Evolutionary conservation across 192 early-diverging fungal genomes (phyloP).

Genomic region (Mortierella claussenii): DNA sequence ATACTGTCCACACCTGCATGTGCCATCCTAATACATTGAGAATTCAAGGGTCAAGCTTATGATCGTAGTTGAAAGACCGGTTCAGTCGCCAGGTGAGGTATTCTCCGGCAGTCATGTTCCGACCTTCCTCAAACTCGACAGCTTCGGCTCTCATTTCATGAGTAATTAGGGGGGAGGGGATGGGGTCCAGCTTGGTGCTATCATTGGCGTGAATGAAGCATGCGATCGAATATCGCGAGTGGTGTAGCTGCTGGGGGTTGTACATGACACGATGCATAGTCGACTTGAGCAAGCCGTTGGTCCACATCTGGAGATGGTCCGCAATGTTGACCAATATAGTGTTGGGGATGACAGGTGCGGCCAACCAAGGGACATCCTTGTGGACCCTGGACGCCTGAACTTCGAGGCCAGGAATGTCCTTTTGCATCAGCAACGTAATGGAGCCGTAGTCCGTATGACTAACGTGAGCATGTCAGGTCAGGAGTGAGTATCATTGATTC

Average conservation of each 20-base stretch:
- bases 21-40: too few relatives aligned
- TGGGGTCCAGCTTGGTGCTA: conserved; percentile 55
- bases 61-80: conserved; percentile 43
- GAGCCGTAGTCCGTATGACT: conserved; percentile 79
- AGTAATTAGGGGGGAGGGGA: conserved; percentile 54
- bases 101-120: conserved; percentile 62
- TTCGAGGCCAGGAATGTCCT: conserved; percentile 68
- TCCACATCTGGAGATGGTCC: conserved; percentile 74
- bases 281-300: conserved; percentile 66
- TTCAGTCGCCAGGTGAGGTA: conserved; percentile 56
- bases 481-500: neutral
- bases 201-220: conserved; percentile 70
- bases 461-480: neutral
- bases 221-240: conserved; percentile 70
- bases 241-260: conserved; percentile 58
- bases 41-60: too few relatives aligned
- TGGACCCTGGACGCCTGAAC: conserved; percentile 54
- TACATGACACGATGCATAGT: conserved; percentile 71
- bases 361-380: conserved; percentile 61
- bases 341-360: conserved; percentile 66
- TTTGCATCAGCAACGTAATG: conserved; percentile 74
- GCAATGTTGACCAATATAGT: conserved; percentile 70
- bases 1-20: too few relatives aligned
- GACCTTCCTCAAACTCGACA: conserved; percentile 49
- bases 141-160: conserved; percentile 25